Conservation (phyloP, 176 grass and related monocot species). For the Tuctoria greenei region DNA sequence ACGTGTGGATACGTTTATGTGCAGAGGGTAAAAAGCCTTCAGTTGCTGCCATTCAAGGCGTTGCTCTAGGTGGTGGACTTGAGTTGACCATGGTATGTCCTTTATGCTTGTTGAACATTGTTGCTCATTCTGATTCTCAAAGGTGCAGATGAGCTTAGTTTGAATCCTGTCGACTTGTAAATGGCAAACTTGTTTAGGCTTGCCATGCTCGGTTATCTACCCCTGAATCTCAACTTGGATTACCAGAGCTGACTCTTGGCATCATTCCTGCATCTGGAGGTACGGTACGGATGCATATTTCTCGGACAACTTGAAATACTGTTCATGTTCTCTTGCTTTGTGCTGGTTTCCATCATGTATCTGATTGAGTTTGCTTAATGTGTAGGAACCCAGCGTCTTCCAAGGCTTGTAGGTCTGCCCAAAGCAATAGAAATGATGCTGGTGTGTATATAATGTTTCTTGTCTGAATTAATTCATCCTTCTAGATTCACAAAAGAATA, state of each 20-base stretch:
- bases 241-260: slow-evolving; percentile 92
- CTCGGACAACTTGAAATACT: slow-evolving; percentile 2
- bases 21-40: slow-evolving; percentile 85
- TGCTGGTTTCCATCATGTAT: background rate
- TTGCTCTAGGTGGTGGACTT: slow-evolving; percentile 95
- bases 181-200: slow-evolving; percentile 49
- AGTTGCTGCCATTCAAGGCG: slow-evolving; percentile 88
- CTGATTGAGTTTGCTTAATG: slow-evolving; percentile 17
- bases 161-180: slow-evolving; percentile 8
- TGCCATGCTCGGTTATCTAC: slow-evolving; percentile 97
- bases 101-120: slow-evolving; percentile 17
- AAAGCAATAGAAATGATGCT: slow-evolving; percentile 99
- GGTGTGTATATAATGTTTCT: slow-evolving; percentile 55
- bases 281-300: slow-evolving; percentile 56
- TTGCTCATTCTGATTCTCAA: slow-evolving; percentile 7
- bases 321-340: slow-evolving; percentile 14
- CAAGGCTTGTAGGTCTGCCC: slow-evolving; percentile 90
- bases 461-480: slow-evolving; percentile 11
- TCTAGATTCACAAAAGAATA: background rate
- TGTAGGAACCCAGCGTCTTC: slow-evolving; percentile 87
- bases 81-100: slow-evolving; percentile 72
- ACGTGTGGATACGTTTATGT: slow-evolving; percentile 22
- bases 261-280: slow-evolving; percentile 98
- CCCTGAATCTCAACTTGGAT: slow-evolving; percentile 91
- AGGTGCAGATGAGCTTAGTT: background rate